A percentile compares a stretch with the other conserved stretches of the same genome.
These are phyloP conservation scores for Picochlorum sp. DNA, from an alignment of 139 green algal genomes.

Conservation along the genomic window DNA sequence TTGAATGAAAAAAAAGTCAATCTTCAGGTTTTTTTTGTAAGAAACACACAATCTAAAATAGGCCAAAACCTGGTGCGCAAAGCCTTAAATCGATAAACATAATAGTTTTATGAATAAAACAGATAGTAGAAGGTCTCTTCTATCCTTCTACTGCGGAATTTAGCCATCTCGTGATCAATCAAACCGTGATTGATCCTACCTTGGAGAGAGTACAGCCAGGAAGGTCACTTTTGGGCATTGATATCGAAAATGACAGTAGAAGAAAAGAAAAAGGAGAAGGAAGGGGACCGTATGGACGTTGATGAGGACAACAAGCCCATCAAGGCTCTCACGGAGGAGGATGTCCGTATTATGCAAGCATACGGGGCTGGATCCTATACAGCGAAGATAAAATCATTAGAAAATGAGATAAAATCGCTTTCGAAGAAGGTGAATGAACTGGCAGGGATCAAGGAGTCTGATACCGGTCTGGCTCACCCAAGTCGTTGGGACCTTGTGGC, in stretches of 20 bases:
- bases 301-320: constrained; percentile 55
- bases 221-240: neutral
- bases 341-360: constrained; percentile 96
- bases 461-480: constrained; percentile 90
- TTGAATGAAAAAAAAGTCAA: too few species aligned
- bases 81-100: too few species aligned
- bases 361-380: constrained; percentile 90
- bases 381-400: constrained; percentile 60
- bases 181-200: neutral
- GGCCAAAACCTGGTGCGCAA: too few species aligned
- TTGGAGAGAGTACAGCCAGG: neutral
- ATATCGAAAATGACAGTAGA: constrained; percentile 6
- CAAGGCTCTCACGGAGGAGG: constrained; percentile 82
- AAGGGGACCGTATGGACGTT: neutral
- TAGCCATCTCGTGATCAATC: too few species aligned
- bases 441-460: constrained; percentile 58
- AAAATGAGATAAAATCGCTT: constrained; percentile 41
- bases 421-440: constrained; percentile 36
- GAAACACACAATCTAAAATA: too few species aligned
- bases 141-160: too few species aligned
- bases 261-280: constrained; percentile 8
- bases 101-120: too few species aligned
- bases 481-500: constrained; percentile 96
- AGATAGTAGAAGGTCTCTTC: too few species aligned
- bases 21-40: too few species aligned